Evolutionary conservation across 352 stramenopile genomes (phyloP), one percentile per base, ranked within the genome.

Genomic region (Pythium aristosporum): DNA sequence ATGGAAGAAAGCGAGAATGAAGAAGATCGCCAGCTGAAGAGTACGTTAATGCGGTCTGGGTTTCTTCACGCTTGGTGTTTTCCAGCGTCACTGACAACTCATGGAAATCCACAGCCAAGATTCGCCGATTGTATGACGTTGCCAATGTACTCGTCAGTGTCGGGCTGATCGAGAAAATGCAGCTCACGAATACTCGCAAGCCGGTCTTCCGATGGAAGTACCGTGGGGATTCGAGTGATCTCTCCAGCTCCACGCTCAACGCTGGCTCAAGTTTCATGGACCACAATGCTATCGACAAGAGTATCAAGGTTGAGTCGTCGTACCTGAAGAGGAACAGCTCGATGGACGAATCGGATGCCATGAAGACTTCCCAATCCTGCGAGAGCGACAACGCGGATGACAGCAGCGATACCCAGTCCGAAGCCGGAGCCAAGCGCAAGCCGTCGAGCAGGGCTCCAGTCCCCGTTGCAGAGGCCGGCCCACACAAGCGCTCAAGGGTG

Each of bases 51-150:
- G 13, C 16, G 39, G 39, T 46, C 39, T 46, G 13, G 21, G 16
- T 20, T 30, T 16, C 3, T 41, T 20, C 37, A 30, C 9, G 21
- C 18, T 2, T 18, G 6, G 2, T 4, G 20, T 20, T 10, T 39
- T 42, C 21, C 16, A 21, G 25, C 6, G 7, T 0, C 8, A 43
- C 32, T 63, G 20, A 50, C 28, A 16, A 52, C 34, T 21, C 46
- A 23, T 51, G 7, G n/a, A 3, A 34, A n/a, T 43, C 32, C 36
- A 25, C 69, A 95, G 87, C 96, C 49, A 98, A 98, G 66, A 97
- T 98, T 63, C 89, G 96, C 18, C 84, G 96, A 25, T 84, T 99
- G 28, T 99, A 99, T 63, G 96, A 99, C 61, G 97, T 99, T 69
- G 96, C 96, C 11, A 99, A 99, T 71, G 96, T 99, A 9, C 85